Evolutionary conservation across 768 basidiomycete genomes (phyloP).

Genomic region (Lyophyllum decastes): DNA sequence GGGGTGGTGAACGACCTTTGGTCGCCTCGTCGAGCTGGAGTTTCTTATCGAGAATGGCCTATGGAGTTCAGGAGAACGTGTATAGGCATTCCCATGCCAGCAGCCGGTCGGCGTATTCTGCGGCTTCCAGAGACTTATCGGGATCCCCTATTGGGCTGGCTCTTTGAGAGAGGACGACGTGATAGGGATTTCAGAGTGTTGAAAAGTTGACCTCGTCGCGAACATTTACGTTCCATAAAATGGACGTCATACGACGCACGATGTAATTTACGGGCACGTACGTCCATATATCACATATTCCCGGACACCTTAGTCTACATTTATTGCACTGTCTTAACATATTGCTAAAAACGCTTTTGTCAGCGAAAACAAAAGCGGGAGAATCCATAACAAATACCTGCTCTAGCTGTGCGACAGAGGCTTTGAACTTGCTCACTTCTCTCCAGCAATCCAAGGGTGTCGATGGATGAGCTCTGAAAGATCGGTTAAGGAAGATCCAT

Average conservation of each 20-base stretch:
- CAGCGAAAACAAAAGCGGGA: slow-evolving; percentile 8
- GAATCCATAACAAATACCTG: slow-evolving; percentile 45
- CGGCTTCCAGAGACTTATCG: slow-evolving; percentile 13
- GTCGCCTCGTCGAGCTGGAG: slow-evolving; percentile 18
- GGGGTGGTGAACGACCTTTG: slow-evolving; percentile 19
- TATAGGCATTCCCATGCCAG: slow-evolving; percentile 16
- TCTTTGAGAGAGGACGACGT: slow-evolving; percentile 14
- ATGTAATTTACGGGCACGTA: slow-evolving; percentile 8
- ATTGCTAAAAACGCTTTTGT: slow-evolving; percentile 43
- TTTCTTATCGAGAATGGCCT: slow-evolving; percentile 14
- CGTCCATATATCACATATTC: slow-evolving; percentile 2
- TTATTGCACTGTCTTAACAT: slow-evolving; percentile 60
- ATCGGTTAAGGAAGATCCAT: slow-evolving; percentile 19
- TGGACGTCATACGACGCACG: slow-evolving; percentile 4
- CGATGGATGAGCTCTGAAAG: slow-evolving; percentile 44
- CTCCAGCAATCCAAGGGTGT: slow-evolving; percentile 74
- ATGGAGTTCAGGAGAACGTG: slow-evolving; percentile 7
- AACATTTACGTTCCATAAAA: slow-evolving; percentile 2
- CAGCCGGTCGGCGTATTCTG: slow-evolving; percentile 7
- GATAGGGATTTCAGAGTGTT: slow-evolving; percentile 1
- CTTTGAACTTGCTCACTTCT: slow-evolving; percentile 71
- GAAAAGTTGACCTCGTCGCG: slow-evolving; percentile 6
- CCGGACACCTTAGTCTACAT: slow-evolving; percentile 9
- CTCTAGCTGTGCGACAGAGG: slow-evolving; percentile 66
- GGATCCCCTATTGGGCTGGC: slow-evolving; percentile 20